Conservation (phyloP, 140 eudicot species). For the Bidens hawaiensis region DNA sequence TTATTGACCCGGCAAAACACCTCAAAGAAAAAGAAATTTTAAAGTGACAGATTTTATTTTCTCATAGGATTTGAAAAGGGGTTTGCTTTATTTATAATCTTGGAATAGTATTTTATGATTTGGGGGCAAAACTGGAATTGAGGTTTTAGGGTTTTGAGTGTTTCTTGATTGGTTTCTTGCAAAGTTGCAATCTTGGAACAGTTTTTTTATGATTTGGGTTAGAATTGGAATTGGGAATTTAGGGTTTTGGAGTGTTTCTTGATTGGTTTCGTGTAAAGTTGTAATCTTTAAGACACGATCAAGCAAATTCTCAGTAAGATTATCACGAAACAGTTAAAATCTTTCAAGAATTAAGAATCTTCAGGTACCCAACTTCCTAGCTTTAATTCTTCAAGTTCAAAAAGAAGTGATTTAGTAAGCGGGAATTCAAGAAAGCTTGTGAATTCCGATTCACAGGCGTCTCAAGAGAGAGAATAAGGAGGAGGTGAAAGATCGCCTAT, state of each 20-base stretch:
- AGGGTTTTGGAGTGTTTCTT: slow-evolving; percentile 31
- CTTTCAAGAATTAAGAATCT: slow-evolving; percentile 43
- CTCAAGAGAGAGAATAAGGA: too few relatives aligned
- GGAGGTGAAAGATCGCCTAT: too few relatives aligned
- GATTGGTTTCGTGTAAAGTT: too few relatives aligned
- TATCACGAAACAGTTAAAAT: slow-evolving; percentile 65
- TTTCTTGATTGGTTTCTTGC: too few relatives aligned
- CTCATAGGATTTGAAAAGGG: slow-evolving; percentile 9
- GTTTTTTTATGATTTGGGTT: slow-evolving; percentile 22
- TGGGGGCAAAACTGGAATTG: too few relatives aligned
- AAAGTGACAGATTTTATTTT: too few relatives aligned
- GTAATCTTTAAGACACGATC: too few relatives aligned
- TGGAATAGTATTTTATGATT: too few relatives aligned
- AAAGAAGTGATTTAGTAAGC: slow-evolving; percentile 49
- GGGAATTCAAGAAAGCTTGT: slow-evolving; percentile 40
- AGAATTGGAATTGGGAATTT: slow-evolving; percentile 22
- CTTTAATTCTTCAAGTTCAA: slow-evolving; percentile 47
- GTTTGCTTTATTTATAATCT: slow-evolving; percentile 14
- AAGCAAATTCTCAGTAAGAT: slow-evolving; percentile 63
- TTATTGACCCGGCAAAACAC: too few relatives aligned
- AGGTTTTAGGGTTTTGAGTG: too few relatives aligned
- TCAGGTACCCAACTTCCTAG: slow-evolving; percentile 31
- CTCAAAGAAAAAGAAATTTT: too few relatives aligned
- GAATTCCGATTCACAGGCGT: slow-evolving; percentile 42
- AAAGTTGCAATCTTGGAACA: slow-evolving; percentile 18